Base-by-base conservation (phyloP, 208 protist genomes). In the Leishmania lainsoni region DNA sequence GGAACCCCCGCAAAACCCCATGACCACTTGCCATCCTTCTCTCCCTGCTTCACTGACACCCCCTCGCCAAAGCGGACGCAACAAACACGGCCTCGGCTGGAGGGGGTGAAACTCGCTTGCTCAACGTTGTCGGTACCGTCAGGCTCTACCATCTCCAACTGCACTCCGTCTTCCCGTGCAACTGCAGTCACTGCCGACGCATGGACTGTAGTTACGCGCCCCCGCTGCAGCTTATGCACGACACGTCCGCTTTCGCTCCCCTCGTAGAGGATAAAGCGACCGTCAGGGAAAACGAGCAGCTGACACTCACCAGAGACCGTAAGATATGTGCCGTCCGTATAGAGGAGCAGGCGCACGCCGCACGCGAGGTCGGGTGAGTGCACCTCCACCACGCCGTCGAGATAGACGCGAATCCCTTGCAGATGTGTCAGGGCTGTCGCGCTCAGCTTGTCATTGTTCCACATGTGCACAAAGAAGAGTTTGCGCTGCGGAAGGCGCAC, bases 331-430 rank as follows among this genome's bases (percentile, higher is more conserved):
- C 92, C 92, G 48, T 69, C 81, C 5, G 76, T 74, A 32, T 93
- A 85, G 59, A 95, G 74, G n/a, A 87, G 72, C 35, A 95, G 61
- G 29, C 83, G 86, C 71, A 86, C 83, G 1, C 78, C 78, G 0
- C 66, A 74, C n/a, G 68, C 45, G 39, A 82, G 58, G 10, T 90
- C 87, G 26, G 81, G 81, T 42, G 87, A 87, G 16, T 78, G 29
- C 17, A 95, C 2, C 73, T 93, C 84, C 74, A 86, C 76, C 42
- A 88, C 86, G 20, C 92, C 92, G 76, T 92, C 90, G 14, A 87
- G 45, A 70, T 89, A 90, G 32, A 90, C 65, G 35, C 73, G 78
- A 6, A 89, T 73, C 26, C 45, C 76, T 26, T 80, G 48, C 54
- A 90, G 81, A 56, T 76, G 81, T 9, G 52, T 59, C 45, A 95